Conservation (phyloP, 176 grass and related monocot genomes). For the maize (Zea mays) region Zm-B73-REFERENCE-NAM-5.0 NC_050096.1:62362001-62362500, state of each 20-base stretch:
- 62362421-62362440: neutral
- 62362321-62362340: neutral
- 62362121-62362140: neutral
- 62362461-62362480: neutral
- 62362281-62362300: too few relatives aligned
- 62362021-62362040: neutral
- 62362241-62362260: neutral
- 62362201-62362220: constrained; percentile 6
- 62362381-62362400: too few relatives aligned
- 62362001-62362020: neutral
- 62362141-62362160: neutral
- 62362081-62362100: constrained; percentile 45
- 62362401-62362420: neutral
- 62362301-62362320: neutral
- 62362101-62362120: constrained; percentile 42
- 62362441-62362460: neutral
- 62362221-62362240: neutral
- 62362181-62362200: constrained; percentile 33
- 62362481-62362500: neutral
- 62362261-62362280: neutral
- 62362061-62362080: constrained; percentile 38
- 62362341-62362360: neutral
- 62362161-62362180: neutral
- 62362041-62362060: neutral
- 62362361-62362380: neutral